These are phyloP conservation scores for Wickerhamiella nectarea DNA, from an alignment of 805 yeast species.

Conservation along the genomic window DNA sequence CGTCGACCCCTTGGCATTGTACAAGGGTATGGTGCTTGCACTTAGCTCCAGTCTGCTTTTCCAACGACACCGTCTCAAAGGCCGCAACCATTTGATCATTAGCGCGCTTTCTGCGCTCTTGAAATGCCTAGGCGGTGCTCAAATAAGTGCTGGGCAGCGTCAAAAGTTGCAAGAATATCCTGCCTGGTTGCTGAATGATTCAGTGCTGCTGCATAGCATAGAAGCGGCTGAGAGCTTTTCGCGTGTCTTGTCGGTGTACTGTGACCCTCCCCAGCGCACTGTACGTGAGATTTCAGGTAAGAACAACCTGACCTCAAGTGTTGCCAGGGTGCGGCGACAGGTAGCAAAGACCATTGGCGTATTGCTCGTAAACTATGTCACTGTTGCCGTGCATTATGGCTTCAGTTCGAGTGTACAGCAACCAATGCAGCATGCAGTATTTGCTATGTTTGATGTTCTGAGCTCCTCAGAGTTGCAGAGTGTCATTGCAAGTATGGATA, in stretches of 20 bases:
- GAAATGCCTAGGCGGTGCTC: slow-evolving; percentile 29
- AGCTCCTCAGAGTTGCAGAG: slow-evolving; percentile 52
- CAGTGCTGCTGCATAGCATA: slow-evolving; percentile 1
- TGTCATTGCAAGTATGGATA: slow-evolving; percentile 52
- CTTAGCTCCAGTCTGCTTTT: slow-evolving; percentile 48
- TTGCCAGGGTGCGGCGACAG: slow-evolving; percentile 38
- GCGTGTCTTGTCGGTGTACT: slow-evolving; percentile 52
- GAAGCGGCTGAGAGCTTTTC: slow-evolving; percentile 25
- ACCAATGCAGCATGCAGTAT: slow-evolving; percentile 42
- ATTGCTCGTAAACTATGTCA: slow-evolving; percentile 48
- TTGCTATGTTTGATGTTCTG: slow-evolving; percentile 51
- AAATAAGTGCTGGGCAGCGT: slow-evolving; percentile 5
- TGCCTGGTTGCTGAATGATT: background rate
- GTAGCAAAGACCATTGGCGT: slow-evolving; percentile 18
- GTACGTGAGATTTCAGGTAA: slow-evolving; percentile 22
- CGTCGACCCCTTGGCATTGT: slow-evolving; percentile 24
- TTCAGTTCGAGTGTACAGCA: slow-evolving; percentile 36
- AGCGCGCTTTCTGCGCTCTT: slow-evolving; percentile 38
- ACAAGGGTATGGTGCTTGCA: slow-evolving; percentile 32
- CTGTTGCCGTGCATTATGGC: slow-evolving; percentile 38
- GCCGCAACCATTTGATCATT: slow-evolving; percentile 58
- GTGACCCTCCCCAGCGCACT: slow-evolving; percentile 48
- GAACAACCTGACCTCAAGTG: slow-evolving; percentile 38
- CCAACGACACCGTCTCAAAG: slow-evolving; percentile 56
- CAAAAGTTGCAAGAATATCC: slow-evolving; percentile 4